Conservation (phyloP, 1,284 basidiomycete species). For the Irpex lacteus region DNA sequence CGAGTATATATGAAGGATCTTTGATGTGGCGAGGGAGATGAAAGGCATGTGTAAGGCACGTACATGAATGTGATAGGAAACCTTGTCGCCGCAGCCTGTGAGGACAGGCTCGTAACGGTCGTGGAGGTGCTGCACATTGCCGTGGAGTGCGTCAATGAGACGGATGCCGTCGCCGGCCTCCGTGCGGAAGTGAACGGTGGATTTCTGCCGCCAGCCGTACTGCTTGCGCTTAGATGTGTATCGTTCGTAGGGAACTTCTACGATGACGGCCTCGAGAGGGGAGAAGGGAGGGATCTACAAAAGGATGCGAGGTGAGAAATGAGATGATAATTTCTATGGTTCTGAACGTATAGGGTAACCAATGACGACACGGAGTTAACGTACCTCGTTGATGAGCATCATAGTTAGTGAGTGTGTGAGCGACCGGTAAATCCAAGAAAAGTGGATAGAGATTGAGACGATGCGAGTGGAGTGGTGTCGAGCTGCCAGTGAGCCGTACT, state of each 20-base stretch:
- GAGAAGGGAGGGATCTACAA: neutral
- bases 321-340: neutral
- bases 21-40: neutral
- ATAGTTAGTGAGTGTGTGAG: neutral
- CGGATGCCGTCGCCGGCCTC: neutral
- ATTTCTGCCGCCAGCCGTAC: neutral
- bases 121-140: neutral
- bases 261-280: neutral
- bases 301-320: neutral
- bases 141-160: neutral
- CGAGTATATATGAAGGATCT: neutral
- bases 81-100: neutral
- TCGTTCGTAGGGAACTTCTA: neutral
- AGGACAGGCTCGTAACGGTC: neutral
- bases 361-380: neutral
- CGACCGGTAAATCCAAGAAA: no score
- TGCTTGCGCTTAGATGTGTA: constrained; percentile 2
- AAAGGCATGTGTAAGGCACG: neutral
- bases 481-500: no score
- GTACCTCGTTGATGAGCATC: neutral
- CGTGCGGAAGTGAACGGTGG: neutral
- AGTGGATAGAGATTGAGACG: no score
- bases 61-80: constrained; percentile 1
- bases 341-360: neutral
- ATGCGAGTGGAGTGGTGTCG: no score